Conservation (phyloP, 2,329 filamentous ascomycete species). For the Beauveria rudraprayagi region DNA sequence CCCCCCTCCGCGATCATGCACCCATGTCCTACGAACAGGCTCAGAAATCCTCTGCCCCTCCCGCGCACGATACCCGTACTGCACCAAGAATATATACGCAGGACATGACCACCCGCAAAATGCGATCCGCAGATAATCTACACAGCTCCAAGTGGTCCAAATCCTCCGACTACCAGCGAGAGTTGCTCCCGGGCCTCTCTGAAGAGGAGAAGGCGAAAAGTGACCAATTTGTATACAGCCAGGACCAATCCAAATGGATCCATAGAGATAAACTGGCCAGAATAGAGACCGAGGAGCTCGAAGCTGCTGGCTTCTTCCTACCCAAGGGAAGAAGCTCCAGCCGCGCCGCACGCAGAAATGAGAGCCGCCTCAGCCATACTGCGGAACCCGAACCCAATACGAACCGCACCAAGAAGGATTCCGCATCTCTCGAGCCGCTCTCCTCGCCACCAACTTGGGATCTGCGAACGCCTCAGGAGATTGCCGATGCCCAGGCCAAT, state of each 20-base stretch:
- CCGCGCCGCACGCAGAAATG: slow-evolving; percentile 31
- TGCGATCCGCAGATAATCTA: slow-evolving; percentile 29
- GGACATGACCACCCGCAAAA: slow-evolving; percentile 25
- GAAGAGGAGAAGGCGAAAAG: slow-evolving; percentile 21
- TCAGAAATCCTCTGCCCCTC: neutral
- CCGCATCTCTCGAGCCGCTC: slow-evolving; percentile 30
- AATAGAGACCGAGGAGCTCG: slow-evolving; percentile 74
- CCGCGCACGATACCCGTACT: neutral
- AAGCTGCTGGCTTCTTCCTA: slow-evolving; percentile 64
- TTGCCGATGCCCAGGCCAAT: slow-evolving; percentile 50
- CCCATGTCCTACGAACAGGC: neutral
- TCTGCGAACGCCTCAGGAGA: slow-evolving; percentile 68
- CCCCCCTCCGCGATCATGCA: neutral
- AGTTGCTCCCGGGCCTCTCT: slow-evolving; percentile 16
- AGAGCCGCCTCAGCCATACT: slow-evolving; percentile 26
- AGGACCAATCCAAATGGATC: slow-evolving; percentile 70
- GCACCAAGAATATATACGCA: neutral
- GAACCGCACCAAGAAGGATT: slow-evolving; percentile 37
- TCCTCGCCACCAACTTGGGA: slow-evolving; percentile 52
- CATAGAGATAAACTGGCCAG: slow-evolving; percentile 75
- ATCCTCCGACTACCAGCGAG: slow-evolving; percentile 16
- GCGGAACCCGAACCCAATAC: slow-evolving; percentile 24
- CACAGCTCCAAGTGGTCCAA: slow-evolving; percentile 18
- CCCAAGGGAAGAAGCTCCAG: slow-evolving; percentile 46
- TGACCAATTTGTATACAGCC: slow-evolving; percentile 25